These are phyloP conservation scores for Phytophthora ohioensis DNA, from an alignment of 352 stramenopile species.

Conservation along the genomic window DNA sequence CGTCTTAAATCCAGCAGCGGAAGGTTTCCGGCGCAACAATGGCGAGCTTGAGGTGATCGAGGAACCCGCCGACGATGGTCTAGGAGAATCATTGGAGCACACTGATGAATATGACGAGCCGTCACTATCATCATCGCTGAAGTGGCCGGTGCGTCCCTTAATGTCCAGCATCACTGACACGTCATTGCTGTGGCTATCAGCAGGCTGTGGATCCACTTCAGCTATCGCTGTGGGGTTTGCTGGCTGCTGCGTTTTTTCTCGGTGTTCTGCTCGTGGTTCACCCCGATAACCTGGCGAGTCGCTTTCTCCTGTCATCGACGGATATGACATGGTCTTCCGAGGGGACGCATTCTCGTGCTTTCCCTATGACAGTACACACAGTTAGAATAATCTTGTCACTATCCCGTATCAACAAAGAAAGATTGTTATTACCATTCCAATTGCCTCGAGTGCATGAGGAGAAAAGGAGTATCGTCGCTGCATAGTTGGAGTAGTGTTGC, in stretches of 20 bases:
- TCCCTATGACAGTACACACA: not conserved
- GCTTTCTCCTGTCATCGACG: constrained; percentile 24
- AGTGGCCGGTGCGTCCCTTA: constrained; percentile 11
- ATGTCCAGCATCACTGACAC: constrained; percentile 31
- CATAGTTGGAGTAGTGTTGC: constrained; percentile 24
- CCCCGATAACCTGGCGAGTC: constrained; percentile 13
- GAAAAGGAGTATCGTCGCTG: constrained; percentile 47
- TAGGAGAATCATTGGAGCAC: constrained; percentile 31
- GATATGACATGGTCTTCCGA: constrained; percentile 37
- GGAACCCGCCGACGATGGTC: constrained; percentile 25
- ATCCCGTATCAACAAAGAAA: not conserved
- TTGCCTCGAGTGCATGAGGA: constrained; percentile 24
- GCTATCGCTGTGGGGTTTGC: not conserved
- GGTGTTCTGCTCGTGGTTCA: constrained; percentile 13
- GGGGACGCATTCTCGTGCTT: constrained; percentile 29
- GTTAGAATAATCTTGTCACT: constrained; percentile 9
- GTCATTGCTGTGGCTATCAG: constrained; percentile 10
- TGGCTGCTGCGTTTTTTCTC: constrained; percentile 15
- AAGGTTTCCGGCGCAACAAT: constrained; percentile 22
- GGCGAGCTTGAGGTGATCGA: constrained; percentile 32
- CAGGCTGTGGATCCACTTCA: not conserved
- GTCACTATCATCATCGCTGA: constrained; percentile 43
- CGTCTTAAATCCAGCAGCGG: constrained; percentile 20
- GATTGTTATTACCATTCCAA: constrained; percentile 31
- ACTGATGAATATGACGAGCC: constrained; percentile 32